phyloP scores from a whole-genome alignment of 805 yeast species.

The Wickerhamiella kurtzmanii region DNA sequence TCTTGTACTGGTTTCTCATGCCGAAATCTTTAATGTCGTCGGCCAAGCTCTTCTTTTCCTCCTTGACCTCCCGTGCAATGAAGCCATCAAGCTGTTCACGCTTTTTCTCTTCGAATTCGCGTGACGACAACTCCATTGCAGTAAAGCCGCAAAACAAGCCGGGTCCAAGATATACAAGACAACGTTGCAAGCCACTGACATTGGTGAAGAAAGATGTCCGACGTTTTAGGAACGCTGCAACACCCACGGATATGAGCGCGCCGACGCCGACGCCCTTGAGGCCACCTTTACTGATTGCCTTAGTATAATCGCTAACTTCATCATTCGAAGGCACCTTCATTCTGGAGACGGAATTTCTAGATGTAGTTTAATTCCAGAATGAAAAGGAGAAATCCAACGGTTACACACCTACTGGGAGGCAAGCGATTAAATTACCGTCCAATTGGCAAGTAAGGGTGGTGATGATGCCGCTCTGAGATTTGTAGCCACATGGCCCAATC shows the following conservation, averaged over 20 bases:
- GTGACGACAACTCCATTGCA: slow-evolving; percentile 59
- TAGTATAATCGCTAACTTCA: slow-evolving; percentile 52
- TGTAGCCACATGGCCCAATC: not conserved
- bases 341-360: no score
- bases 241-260: slow-evolving; percentile 38
- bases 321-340: slow-evolving; percentile 60
- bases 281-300: slow-evolving; percentile 48
- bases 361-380: no score
- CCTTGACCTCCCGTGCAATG: slow-evolving; percentile 12
- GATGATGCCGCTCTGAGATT: not conserved
- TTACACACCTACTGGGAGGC: no score
- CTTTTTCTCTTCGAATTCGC: slow-evolving; percentile 45
- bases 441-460: not conserved
- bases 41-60: not conserved
- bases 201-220: slow-evolving; percentile 14
- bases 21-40: slow-evolving; percentile 24
- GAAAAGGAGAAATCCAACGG: no score
- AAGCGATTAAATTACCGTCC: not conserved
- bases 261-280: slow-evolving; percentile 43
- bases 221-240: slow-evolving; percentile 37
- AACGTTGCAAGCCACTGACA: slow-evolving; percentile 27
- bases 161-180: slow-evolving; percentile 58
- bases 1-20: slow-evolving; percentile 21
- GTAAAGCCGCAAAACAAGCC: slow-evolving; percentile 49
- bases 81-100: slow-evolving; percentile 34